Evolutionary conservation across 805 yeast genomes (phyloP).

Genomic region (Wickerhamiella lipophila): DNA sequence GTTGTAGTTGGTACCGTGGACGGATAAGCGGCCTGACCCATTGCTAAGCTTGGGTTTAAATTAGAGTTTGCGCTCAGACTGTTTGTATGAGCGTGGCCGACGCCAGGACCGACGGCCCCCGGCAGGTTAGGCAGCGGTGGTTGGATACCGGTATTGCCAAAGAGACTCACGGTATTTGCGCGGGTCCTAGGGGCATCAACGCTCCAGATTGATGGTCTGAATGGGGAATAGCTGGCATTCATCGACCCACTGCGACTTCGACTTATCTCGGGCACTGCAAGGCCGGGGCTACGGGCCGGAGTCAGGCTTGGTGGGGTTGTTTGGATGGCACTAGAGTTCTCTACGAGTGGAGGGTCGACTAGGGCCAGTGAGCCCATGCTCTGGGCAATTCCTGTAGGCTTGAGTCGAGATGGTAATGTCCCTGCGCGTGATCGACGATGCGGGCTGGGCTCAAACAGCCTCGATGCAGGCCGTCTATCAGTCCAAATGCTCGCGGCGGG

Average conservation of each 20-base stretch:
- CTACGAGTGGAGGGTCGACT: slow-evolving; percentile 19
- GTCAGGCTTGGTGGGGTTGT: slow-evolving; percentile 2
- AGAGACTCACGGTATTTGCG: slow-evolving; percentile 1
- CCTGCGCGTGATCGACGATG: slow-evolving; percentile 63
- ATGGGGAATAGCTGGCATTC: slow-evolving; percentile 13
- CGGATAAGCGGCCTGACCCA: slow-evolving; percentile 4
- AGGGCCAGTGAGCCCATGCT: slow-evolving; percentile 27
- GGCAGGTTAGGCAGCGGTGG: slow-evolving; percentile 9
- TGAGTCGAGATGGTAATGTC: slow-evolving; percentile 56
- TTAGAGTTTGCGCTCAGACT: not conserved
- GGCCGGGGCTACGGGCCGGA: slow-evolving; percentile 5
- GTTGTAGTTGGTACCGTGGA: not conserved
- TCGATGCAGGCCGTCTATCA: slow-evolving; percentile 15
- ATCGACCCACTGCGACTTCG: slow-evolving; percentile 13
- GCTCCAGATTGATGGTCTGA: slow-evolving; percentile 18
- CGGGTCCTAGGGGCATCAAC: slow-evolving; percentile 5
- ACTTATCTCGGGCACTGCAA: slow-evolving; percentile 9
- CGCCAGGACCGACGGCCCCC: slow-evolving; percentile 13
- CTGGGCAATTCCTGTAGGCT: slow-evolving; percentile 22
- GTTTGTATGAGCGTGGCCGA: slow-evolving; percentile 24
- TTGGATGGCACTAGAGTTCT: slow-evolving; percentile 5
- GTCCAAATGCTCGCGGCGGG: slow-evolving; percentile 12
- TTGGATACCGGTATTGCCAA: slow-evolving; percentile 5
- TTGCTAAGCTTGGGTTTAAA: not conserved
- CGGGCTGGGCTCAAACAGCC: slow-evolving; percentile 11